phyloP scores from a whole-genome alignment of 2,329 filamentous ascomycete species.

The Rhinocladiella mackenziei region DNA sequence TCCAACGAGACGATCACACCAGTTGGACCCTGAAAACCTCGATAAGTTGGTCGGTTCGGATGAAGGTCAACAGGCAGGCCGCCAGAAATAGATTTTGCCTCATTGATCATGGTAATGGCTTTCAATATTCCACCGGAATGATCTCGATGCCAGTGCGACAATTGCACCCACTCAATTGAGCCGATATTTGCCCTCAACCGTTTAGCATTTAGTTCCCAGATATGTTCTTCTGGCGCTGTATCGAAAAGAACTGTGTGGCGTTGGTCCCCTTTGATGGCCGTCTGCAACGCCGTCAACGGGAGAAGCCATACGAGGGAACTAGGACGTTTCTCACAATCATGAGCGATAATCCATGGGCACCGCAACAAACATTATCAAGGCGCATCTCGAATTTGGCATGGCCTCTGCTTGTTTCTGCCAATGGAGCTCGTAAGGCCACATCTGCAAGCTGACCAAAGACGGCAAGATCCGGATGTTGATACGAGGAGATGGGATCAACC shows the following conservation, averaged over 20 bases:
- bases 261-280: conserved; percentile 43
- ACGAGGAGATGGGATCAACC: conserved; percentile 50
- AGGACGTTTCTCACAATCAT: conserved; percentile 46
- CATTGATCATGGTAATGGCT: conserved; percentile 48
- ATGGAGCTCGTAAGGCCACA: conserved; percentile 38
- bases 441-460: conserved; percentile 43
- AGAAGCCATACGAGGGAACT: neutral
- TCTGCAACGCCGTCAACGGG: conserved; percentile 34
- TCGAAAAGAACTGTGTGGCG: conserved; percentile 52
- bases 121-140: conserved; percentile 52
- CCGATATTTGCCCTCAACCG: conserved; percentile 44
- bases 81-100: conserved; percentile 35
- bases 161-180: conserved; percentile 46
- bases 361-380: conserved; percentile 52
- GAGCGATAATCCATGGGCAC: conserved; percentile 53
- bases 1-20: conserved; percentile 49
- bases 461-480: conserved; percentile 43
- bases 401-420: conserved; percentile 38
- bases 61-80: conserved; percentile 49
- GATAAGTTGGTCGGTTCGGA: conserved; percentile 49
- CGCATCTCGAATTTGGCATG: conserved; percentile 44
- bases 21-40: conserved; percentile 44
- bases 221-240: conserved; percentile 50
- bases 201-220: conserved; percentile 49
- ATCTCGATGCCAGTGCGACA: conserved; percentile 55